These are phyloP conservation scores for Xylaria nigripes DNA, from an alignment of 495 filamentous ascomycete genomes.

Conservation along the genomic window DNA sequence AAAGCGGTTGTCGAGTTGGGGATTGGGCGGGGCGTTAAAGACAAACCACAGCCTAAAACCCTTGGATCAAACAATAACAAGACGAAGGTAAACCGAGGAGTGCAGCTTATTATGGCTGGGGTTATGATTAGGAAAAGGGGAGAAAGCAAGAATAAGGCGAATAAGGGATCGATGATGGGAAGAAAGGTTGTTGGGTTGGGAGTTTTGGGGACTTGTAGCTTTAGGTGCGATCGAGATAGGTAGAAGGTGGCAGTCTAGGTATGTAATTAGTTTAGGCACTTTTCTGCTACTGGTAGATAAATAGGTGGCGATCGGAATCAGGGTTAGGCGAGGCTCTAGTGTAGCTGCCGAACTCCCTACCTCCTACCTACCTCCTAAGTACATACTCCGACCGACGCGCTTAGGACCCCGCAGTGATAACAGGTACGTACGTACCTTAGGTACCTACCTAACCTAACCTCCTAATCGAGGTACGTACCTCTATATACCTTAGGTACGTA, in stretches of 20 bases:
- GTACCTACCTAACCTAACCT: background rate
- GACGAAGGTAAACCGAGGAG: background rate
- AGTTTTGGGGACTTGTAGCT: background rate
- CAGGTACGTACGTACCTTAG: background rate
- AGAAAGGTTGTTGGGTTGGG: background rate
- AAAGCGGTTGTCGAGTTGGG: background rate
- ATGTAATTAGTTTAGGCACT: background rate
- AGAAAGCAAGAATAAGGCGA: background rate
- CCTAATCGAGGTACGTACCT: too few species aligned
- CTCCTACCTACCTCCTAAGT: background rate
- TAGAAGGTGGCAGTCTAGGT: background rate
- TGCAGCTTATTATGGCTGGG: background rate
- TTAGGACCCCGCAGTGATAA: background rate
- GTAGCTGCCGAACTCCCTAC: background rate
- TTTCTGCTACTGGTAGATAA: conserved; percentile 1
- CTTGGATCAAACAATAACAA: background rate
- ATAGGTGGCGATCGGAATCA: conserved; percentile 11
- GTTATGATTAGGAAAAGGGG: background rate
- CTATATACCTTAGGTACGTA: too few species aligned
- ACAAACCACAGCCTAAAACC: background rate
- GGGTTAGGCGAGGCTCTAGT: background rate
- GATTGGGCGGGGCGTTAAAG: background rate
- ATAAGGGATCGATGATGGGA: background rate
- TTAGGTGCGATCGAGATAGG: background rate
- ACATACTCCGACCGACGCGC: too few species aligned